Evolutionary conservation across 1,284 basidiomycete genomes (phyloP), one percentile per base, ranked within the genome.

Genomic region (Omphalotus olearius): DNA sequence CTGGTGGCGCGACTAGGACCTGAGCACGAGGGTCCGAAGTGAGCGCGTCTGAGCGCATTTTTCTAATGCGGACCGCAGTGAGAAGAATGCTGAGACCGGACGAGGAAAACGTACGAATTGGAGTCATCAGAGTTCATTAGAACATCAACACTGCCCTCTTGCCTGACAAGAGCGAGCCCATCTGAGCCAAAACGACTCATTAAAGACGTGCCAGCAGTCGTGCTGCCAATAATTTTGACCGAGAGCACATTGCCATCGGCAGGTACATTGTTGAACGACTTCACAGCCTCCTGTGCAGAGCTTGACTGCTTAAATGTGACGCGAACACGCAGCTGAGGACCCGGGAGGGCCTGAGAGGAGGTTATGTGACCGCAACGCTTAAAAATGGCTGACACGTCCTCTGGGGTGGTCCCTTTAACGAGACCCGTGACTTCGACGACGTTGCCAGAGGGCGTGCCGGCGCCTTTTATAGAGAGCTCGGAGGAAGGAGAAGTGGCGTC

Each of bases 371-470:
- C 88, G 59, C 88, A 88, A 16, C 80, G 80, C 58, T 86, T 85
- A 75, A 94, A 94, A 53, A 93, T 93, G 20, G 88, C 88, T 62
- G 83, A 80, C 50, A 93, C 91, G 62, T 93, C 91, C 30, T 87
- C 90, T 18, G 88, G 76, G 2, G 87, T 91, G 25, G 91, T 93
- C 4, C 91, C 91, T 16, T 68, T 69, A 5, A 86, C 88, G 25
- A 93, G 69, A 6, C 87, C 88, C 7, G 80, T 74, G 13, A 93
- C 84, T 60, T 91, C 81, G 0, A 93, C 83, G 46, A 89, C 83
- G 54, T 88, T 88, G 10, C 81, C 80, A 18, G 69, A 52, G 30
- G 30, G 30, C n/a, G 67, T 59, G 53, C 81, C 75, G 9, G 88
- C 88, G 7, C 91, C 91, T 66, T 88, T 88, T 66, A 93, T 92